Evolutionary conservation across 2,329 filamentous ascomycete genomes (phyloP).

Genomic region (Scedosporium boydii): DNA sequence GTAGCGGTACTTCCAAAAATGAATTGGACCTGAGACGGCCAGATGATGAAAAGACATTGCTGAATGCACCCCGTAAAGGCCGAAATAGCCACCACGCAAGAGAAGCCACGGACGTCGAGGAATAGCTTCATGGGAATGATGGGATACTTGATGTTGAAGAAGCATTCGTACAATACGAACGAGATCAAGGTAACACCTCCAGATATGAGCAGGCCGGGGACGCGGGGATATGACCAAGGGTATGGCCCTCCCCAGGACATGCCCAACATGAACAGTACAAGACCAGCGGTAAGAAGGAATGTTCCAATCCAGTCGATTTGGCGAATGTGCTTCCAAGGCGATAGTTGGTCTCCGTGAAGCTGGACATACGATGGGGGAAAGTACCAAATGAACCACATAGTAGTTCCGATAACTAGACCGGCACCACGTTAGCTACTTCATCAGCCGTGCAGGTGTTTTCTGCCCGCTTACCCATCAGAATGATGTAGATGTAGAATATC

Average conservation of each 20-base stretch:
- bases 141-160: conserved; percentile 10
- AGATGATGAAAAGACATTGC: conserved; percentile 19
- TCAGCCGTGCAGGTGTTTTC: too few species aligned
- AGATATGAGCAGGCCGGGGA: conserved; percentile 17
- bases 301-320: conserved; percentile 17
- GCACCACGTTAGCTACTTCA: too few species aligned
- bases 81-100: conserved; percentile 17
- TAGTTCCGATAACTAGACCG: conserved; percentile 7
- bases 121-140: conserved; percentile 22
- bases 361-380: conserved; percentile 13
- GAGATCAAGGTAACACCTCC: conserved; percentile 11
- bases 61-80: conserved; percentile 17
- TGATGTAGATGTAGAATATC: conserved; percentile 16
- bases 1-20: conserved; percentile 10
- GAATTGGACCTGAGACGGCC: conserved; percentile 17
- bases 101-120: conserved; percentile 21
- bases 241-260: conserved; percentile 17
- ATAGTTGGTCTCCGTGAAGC: conserved; percentile 11
- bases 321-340: conserved; percentile 9
- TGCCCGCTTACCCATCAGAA: conserved; percentile 10
- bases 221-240: conserved; percentile 13
- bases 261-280: conserved; percentile 18
- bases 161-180: conserved; percentile 17
- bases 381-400: conserved; percentile 13
- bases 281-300: conserved; percentile 16